phyloP scores from a whole-genome alignment of 1,284 basidiomycete genomes.

The Puccinia polysora region DNA sequence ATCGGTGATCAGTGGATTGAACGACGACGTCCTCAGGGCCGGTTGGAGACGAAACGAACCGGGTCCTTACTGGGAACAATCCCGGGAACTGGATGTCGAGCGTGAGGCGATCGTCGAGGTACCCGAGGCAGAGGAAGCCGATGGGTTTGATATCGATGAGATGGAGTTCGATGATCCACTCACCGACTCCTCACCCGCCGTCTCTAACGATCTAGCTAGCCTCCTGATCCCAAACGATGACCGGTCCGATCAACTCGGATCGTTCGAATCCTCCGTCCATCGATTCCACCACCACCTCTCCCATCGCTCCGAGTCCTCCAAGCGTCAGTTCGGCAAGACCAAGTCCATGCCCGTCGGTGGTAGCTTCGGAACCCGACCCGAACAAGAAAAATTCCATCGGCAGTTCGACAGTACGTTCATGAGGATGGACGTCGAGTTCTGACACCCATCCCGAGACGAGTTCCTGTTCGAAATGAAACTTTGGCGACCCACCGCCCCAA shows the following conservation, averaged over 20 bases:
- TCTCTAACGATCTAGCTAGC: slow-evolving; percentile 1
- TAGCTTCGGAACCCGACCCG: slow-evolving; percentile 31
- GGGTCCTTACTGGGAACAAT: slow-evolving; percentile 36
- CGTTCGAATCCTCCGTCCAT: slow-evolving; percentile 3
- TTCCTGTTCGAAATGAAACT: too few species aligned
- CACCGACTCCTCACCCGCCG: slow-evolving; percentile 17
- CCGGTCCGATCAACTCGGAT: background rate
- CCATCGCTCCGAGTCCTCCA: background rate
- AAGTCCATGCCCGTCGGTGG: slow-evolving; percentile 43
- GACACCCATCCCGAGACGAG: background rate
- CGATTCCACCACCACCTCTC: background rate
- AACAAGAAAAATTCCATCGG: slow-evolving; percentile 39
- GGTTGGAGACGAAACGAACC: slow-evolving; percentile 42
- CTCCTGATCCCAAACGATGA: slow-evolving; percentile 13
- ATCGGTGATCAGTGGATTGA: slow-evolving; percentile 35
- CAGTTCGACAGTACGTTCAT: slow-evolving; percentile 35
- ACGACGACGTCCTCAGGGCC: slow-evolving; percentile 38
- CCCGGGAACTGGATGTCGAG: slow-evolving; percentile 26
- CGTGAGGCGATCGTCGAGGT: slow-evolving; percentile 12
- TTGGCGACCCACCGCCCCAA: too few species aligned
- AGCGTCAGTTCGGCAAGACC: slow-evolving; percentile 29
- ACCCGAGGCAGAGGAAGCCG: slow-evolving; percentile 31
- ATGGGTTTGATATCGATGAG: slow-evolving; percentile 41
- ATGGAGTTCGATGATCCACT: slow-evolving; percentile 26
- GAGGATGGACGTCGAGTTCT: slow-evolving; percentile 42